A percentile compares a stretch with the other conserved stretches of the same genome.
phyloP scores from a whole-genome alignment of 1,284 basidiomycete genomes.

The Leccinum fallax region DNA sequence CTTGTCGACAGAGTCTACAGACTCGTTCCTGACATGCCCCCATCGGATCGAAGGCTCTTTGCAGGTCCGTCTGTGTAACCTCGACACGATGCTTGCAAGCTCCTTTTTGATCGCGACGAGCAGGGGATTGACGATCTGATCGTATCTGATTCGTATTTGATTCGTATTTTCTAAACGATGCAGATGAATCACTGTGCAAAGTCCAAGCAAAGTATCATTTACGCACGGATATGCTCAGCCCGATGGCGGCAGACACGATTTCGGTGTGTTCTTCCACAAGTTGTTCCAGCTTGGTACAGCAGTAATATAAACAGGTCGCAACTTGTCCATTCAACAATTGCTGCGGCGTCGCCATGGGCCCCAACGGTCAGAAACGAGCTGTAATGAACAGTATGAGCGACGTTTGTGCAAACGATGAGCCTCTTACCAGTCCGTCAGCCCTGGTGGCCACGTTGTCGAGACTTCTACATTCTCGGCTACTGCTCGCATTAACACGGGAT shows the following conservation, averaged over 20 bases:
- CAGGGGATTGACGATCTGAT: slow-evolving; percentile 69
- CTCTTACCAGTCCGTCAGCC: slow-evolving; percentile 67
- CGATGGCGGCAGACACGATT: slow-evolving; percentile 58
- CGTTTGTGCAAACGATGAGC: not conserved
- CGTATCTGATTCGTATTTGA: slow-evolving; percentile 56
- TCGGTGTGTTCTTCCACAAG: slow-evolving; percentile 74
- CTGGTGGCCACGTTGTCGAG: slow-evolving; percentile 67
- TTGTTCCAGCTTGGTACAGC: slow-evolving; percentile 68
- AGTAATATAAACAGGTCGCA: slow-evolving; percentile 75
- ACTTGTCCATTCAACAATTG: slow-evolving; percentile 78
- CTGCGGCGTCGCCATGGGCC: slow-evolving; percentile 76
- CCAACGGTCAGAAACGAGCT: slow-evolving; percentile 78
- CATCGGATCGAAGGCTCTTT: slow-evolving; percentile 65
- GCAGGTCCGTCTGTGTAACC: slow-evolving; percentile 83
- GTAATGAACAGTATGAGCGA: slow-evolving; percentile 1
- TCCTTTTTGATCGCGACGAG: slow-evolving; percentile 78
- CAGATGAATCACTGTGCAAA: not conserved
- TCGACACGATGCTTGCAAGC: slow-evolving; percentile 72
- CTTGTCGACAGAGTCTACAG: slow-evolving; percentile 85
- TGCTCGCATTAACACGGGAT: slow-evolving; percentile 80
- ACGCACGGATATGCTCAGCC: slow-evolving; percentile 63
- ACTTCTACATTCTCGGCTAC: slow-evolving; percentile 75
- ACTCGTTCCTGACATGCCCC: slow-evolving; percentile 70
- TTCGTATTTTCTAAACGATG: slow-evolving; percentile 42
- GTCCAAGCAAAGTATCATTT: not conserved